Evolutionary conservation across 495 filamentous ascomycete species (phyloP), one percentile per base, ranked within the genome.

Genomic region (Penicillium angulare): DNA sequence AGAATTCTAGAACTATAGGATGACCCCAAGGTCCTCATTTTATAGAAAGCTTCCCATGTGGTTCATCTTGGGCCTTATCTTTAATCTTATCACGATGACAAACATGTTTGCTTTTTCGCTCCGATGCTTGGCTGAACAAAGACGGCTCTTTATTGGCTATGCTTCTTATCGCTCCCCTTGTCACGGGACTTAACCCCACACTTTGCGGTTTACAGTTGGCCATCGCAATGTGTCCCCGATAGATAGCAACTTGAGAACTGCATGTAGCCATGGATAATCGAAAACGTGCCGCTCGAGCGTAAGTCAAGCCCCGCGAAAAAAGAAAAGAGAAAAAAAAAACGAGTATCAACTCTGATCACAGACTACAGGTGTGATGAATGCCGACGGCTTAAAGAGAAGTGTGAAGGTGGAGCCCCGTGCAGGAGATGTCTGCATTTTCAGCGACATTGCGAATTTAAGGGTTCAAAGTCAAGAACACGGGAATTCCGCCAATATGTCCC

Each of bases 321-420:
- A n/a, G n/a, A n/a, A n/a, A n/a, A n/a, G n/a, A n/a, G n/a, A n/a
- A n/a, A n/a, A n/a, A n/a, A n/a, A 17, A 33, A 12, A 23, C 16
- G 12, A 2, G 17, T n/a, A 24, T 10, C 42, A 39, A 13, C 13
- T 41, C 38, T 41, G n/a, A 41, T 13, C 24, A 4, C 13, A 23
- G 13, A 41, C 10, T 41, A 13, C 15, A 65, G 62, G 20, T 65
- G 62, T 38, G 62, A 66, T 47, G 57, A 55, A 20, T 66, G 63
- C 33, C 53, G 59, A 21, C 49, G 60, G 7, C 34, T 63, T 7
- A 66, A 66, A 32, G 63, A 63, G 49, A 63, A 66, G 42, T 69
- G 66, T 43, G 64, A 67, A 47, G 64, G 64, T n/a, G 61, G 64
- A 39, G 43, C 55, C 33, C 64, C 66, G 9, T 69, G 66, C 46